These are phyloP conservation scores for Eucalyptus curtisii DNA, from an alignment of 345 rosid species.

Conservation along the genomic window DNA sequence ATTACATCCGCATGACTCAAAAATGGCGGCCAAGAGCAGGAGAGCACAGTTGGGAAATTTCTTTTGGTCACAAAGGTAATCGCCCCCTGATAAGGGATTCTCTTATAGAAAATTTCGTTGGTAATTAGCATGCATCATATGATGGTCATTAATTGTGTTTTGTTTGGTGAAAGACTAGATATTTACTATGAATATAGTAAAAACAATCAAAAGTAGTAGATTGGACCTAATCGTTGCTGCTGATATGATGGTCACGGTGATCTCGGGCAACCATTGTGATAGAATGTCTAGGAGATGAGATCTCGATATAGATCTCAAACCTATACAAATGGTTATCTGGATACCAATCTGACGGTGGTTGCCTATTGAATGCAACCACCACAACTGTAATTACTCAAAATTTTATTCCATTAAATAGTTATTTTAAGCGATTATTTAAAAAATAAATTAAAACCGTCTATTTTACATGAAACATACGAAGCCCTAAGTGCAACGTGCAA, in stretches of 20 bases:
- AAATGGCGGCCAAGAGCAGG: neutral
- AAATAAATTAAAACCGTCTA: no score
- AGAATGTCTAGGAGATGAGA: neutral
- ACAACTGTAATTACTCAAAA: neutral
- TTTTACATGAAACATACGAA: no score
- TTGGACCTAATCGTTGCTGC: fast-evolving
- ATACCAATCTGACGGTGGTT: fast-evolving
- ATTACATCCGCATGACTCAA: neutral
- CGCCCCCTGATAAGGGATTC: neutral
- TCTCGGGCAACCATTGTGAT: fast-evolving
- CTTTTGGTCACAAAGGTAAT: neutral
- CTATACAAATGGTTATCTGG: fast-evolving
- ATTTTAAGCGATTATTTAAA: no score
- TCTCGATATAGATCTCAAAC: neutral
- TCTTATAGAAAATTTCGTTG: neutral
- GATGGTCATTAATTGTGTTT: neutral
- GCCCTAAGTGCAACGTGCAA: neutral
- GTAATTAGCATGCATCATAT: neutral
- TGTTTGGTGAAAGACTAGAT: neutral
- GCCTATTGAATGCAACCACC: neutral
- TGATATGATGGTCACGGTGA: fast-evolving
- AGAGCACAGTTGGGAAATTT: neutral
- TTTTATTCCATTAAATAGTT: no score
- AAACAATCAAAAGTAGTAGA: neutral
- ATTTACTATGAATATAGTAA: neutral